phyloP scores from a whole-genome alignment of 2,329 filamentous ascomycete species.

The Fusarium clavum region DNA sequence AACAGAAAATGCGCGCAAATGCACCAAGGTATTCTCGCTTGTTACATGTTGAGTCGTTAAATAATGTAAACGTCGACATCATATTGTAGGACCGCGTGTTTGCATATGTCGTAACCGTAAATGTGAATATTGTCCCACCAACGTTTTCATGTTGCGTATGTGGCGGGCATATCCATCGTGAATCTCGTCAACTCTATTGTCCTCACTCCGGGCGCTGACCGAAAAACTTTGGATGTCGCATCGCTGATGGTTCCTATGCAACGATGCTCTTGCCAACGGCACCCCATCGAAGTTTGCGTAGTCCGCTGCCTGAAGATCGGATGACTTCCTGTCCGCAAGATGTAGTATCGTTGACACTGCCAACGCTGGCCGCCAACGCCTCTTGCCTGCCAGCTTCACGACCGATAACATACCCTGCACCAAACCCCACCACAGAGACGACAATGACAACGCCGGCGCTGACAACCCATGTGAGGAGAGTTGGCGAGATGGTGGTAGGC shows the following conservation, averaged over 20 bases:
- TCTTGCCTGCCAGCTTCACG: conserved; percentile 74
- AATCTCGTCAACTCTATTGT: conserved; percentile 3
- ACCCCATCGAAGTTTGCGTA: conserved; percentile 67
- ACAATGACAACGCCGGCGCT: conserved; percentile 75
- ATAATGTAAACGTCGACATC: conserved; percentile 31
- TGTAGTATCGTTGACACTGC: conserved; percentile 59
- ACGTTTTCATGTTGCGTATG: conserved; percentile 15
- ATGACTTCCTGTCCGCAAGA: conserved; percentile 67
- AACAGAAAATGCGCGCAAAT: conserved; percentile 27
- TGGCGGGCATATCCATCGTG: neutral
- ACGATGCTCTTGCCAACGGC: conserved; percentile 63
- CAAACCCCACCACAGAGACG: conserved; percentile 75
- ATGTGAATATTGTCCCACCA: conserved; percentile 17
- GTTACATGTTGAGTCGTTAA: conserved; percentile 24
- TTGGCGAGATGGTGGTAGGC: conserved; percentile 65
- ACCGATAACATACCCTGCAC: conserved; percentile 75
- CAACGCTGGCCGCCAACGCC: conserved; percentile 54
- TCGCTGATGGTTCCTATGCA: conserved; percentile 50
- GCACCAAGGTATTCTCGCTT: conserved; percentile 13
- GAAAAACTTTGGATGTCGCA: conserved; percentile 1
- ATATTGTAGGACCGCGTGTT: conserved; percentile 20
- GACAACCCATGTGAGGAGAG: conserved; percentile 72
- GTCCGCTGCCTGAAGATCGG: conserved; percentile 61
- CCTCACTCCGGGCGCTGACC: neutral
- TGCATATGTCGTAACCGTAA: conserved; percentile 35